Evolutionary conservation across 305 asterid genomes (phyloP), one percentile per base, ranked within the genome.

Genomic region (Coffea humblotiana): DNA sequence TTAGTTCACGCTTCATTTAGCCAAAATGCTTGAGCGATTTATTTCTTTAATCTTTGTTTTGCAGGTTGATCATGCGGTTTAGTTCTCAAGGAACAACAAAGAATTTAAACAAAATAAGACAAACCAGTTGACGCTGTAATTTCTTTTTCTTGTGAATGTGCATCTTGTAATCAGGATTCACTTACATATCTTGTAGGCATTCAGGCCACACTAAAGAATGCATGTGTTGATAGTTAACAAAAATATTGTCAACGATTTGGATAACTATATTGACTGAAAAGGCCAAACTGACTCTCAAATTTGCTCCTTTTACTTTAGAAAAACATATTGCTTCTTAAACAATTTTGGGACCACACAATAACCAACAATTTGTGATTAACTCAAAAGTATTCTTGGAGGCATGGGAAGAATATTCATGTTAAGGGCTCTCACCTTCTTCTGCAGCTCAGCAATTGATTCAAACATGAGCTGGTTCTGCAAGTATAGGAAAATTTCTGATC

Each of bases 381-480:
- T 19, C 27, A 58, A 19, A 48, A 19, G n/a, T 19, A 19, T 19
- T 58, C 25, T 58, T 58, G 3, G 10, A 58, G 27, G 27, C 6
- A 66, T 32, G 49, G 6, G 29, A 51, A 43, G n/a, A 43, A 61
- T 6, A 32, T n/a, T 61, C 15, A 61, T 19, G 19, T 52, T 0
- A 12, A 65, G 15, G 56, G 19, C 79, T 72, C 56, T 81, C 54
- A 91, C 97, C 97, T 93, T 90, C 82, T 92, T 93, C 83, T 93
- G 98, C 73, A 90, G 93, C 86, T 82, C 90, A 65, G 97, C 83
- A 82, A 94, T 92, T 73, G 98, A 86, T 78, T 90, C 97, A 77
- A 86, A 87, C 94, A 94, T 94, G 72, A 93, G 87, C 83, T 93
- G 97, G 82, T 94, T 91, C 98, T 94, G 94, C 89, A 85, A 51